Evolutionary conservation across 257 asterid species (phyloP), one percentile per base, ranked within the genome.

Genomic region (Jacaranda mimosifolia): DNA sequence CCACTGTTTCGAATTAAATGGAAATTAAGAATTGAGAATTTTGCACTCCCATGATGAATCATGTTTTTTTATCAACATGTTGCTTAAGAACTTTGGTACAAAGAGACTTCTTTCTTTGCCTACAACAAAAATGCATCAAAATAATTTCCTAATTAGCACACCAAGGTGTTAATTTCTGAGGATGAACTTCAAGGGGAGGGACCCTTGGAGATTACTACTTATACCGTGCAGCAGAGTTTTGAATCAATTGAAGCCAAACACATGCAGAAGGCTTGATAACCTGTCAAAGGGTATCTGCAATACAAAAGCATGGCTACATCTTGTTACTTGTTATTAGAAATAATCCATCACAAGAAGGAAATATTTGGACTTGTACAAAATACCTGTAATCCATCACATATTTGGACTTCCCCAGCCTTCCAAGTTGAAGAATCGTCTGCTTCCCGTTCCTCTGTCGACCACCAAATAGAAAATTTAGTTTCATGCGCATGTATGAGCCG

Each of bases 381-480:
- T 84, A 93, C 99, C 98, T 91, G 89, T 87, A 91, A 78, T 91
- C 99, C 98, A 95, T 93, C 77, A 91, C 97, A 53, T 91, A 93
- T 83, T 87, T 90, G 7, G 92, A 86, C 79, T 91, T 95, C 63
- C 92, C 97, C 79, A 95, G 86, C 78, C 97, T 83, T 77, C 97
- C 97, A 55, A 93, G 94, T 79, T 95, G 99, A 86, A 95, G 93
- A 64, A 93, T 88, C 10, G 91, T 89, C 76, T 95, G 99, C 85
- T 87, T 91, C 79, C 99, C 98, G 4, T 93, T 85, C 77, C 85
- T 87, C 97, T 91, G 42, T 9, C 38, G 38, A 70, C 11, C 55
- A 74, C 70, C 45, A 79, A 79, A 76, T 13, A 45, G 4, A 21
- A 0, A 1, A 40, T 35, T 65, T 19, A 65, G 65, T 56, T 78